phyloP scores from a whole-genome alignment of 805 yeast genomes.

The Jamesozyma lodderae region DNA sequence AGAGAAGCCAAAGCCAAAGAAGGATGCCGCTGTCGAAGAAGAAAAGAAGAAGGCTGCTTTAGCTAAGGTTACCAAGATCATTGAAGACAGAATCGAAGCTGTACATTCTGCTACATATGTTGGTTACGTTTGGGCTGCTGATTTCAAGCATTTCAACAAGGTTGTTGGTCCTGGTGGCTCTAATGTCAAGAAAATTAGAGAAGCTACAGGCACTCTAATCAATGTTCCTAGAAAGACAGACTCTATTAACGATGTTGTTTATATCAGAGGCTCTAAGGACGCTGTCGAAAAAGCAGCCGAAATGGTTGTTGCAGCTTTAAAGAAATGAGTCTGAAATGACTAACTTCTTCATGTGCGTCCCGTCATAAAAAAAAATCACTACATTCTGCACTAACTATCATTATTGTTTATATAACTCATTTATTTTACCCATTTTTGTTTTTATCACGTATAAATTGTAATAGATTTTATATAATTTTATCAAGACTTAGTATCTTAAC shows the following conservation, averaged over 20 bases:
- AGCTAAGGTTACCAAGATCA: constrained; percentile 25
- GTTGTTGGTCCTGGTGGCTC: constrained; percentile 74
- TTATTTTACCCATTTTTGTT: too few species aligned
- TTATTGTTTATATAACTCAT: not conserved
- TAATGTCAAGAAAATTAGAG: constrained; percentile 53
- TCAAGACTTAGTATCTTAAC: too few species aligned
- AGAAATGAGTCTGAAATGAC: constrained; percentile 3
- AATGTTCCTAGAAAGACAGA: constrained; percentile 55
- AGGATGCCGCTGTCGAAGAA: constrained; percentile 34
- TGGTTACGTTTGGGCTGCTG: constrained; percentile 57
- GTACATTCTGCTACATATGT: constrained; percentile 38
- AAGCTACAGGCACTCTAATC: constrained; percentile 47
- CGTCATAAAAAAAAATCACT: not conserved
- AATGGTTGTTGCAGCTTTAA: constrained; percentile 27
- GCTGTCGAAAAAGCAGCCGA: constrained; percentile 45
- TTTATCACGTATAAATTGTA: too few species aligned
- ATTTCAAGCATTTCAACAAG: constrained; percentile 44
- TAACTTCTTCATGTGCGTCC: too few species aligned
- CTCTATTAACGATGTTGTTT: constrained; percentile 43
- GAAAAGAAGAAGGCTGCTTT: constrained; percentile 40
- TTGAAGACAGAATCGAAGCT: constrained; percentile 41
- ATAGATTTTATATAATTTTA: too few species aligned
- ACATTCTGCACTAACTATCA: not conserved
- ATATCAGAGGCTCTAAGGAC: constrained; percentile 50
- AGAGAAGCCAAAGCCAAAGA: constrained; percentile 38